These are phyloP conservation scores for Metschnikowia aberdeeniae DNA, from an alignment of 805 yeast species.

Conservation along the genomic window DNA sequence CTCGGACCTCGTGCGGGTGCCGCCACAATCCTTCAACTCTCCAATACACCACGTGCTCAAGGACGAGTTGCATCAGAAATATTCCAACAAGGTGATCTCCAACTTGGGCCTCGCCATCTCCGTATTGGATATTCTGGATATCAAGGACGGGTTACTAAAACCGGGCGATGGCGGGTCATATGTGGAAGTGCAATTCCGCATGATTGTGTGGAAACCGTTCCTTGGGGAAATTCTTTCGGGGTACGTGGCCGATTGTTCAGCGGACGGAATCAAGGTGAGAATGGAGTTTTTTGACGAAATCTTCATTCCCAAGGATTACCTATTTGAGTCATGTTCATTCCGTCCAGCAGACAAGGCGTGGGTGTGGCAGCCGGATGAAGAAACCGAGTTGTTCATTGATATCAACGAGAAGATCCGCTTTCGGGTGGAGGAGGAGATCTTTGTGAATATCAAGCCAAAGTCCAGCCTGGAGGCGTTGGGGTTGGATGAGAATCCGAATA, in stretches of 20 bases:
- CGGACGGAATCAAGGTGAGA: constrained; percentile 80
- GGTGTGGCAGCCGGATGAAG: constrained; percentile 86
- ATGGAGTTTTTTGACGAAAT: constrained; percentile 91
- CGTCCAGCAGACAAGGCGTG: constrained; percentile 82
- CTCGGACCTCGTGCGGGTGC: constrained; percentile 80
- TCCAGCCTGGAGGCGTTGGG: constrained; percentile 53
- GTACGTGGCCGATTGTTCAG: constrained; percentile 84
- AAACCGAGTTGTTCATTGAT: constrained; percentile 76
- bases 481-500: constrained; percentile 33
- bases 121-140: constrained; percentile 76
- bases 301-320: constrained; percentile 75
- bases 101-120: constrained; percentile 82
- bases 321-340: constrained; percentile 74
- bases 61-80: constrained; percentile 79
- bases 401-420: constrained; percentile 88
- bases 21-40: constrained; percentile 76
- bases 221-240: constrained; percentile 91
- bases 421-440: constrained; percentile 84
- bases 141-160: constrained; percentile 82
- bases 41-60: constrained; percentile 70
- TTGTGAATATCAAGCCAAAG: constrained; percentile 77
- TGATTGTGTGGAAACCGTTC: constrained; percentile 87
- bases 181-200: constrained; percentile 68
- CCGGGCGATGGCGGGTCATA: constrained; percentile 95
- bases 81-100: constrained; percentile 78